These are phyloP conservation scores for Fusarium anguioides DNA, from an alignment of 2,329 filamentous ascomycete species.

Conservation along the genomic window DNA sequence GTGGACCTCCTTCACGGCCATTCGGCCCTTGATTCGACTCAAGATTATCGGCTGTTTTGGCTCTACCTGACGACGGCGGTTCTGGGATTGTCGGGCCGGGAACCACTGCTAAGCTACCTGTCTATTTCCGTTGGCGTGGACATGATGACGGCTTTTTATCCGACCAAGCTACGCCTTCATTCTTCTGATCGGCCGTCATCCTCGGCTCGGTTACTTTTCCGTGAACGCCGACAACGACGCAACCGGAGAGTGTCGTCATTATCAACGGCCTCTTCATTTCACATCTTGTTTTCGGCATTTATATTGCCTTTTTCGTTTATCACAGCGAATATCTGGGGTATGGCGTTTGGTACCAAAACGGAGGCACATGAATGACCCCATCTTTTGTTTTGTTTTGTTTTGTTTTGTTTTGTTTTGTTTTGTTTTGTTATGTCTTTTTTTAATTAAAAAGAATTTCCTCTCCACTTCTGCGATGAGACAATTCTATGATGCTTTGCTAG, in stretches of 20 bases:
- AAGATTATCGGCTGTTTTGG: not conserved
- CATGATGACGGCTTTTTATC: slow-evolving; percentile 3
- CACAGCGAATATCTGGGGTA: slow-evolving; percentile 29
- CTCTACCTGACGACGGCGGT: not conserved
- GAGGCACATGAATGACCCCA: slow-evolving; percentile 15
- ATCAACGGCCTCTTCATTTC: not conserved
- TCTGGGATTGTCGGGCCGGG: slow-evolving; percentile 8
- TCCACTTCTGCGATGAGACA: slow-evolving; percentile 21
- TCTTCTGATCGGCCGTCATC: slow-evolving; percentile 3
- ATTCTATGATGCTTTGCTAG: slow-evolving; percentile 11
- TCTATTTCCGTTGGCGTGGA: slow-evolving; percentile 14
- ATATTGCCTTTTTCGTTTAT: not conserved
- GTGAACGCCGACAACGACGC: slow-evolving; percentile 14
- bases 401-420: not conserved
- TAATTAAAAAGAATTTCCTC: too few species aligned
- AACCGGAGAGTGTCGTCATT: slow-evolving; percentile 12
- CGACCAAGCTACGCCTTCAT: not conserved
- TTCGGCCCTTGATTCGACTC: slow-evolving; percentile 18
- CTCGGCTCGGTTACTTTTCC: slow-evolving; percentile 19
- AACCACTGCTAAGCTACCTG: not conserved
- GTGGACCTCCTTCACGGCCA: slow-evolving; percentile 26
- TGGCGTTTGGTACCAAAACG: slow-evolving; percentile 22
- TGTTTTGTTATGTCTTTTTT: too few species aligned
- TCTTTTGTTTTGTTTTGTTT: not conserved
- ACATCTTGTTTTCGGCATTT: not conserved